Percentiles rank a stretch among this genome's conserved stretches.
Evolutionary conservation across 2,329 filamentous ascomycete genomes (phyloP).

Genomic region (Calonectria pauciramosa): DNA sequence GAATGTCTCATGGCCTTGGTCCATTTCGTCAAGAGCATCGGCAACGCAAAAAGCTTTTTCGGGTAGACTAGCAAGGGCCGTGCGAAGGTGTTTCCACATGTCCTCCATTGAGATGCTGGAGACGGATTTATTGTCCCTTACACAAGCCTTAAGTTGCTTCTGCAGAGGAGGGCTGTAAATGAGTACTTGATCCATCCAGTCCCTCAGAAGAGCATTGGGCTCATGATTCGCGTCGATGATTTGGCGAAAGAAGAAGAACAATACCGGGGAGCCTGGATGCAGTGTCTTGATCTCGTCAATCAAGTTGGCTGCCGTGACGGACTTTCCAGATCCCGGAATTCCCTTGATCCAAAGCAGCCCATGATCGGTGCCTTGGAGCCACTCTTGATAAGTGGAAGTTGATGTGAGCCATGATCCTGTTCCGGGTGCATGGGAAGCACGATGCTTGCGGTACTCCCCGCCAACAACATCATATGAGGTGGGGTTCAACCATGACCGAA

Average conservation of each 20-base stretch:
- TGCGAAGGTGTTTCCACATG: conserved; percentile 46
- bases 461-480: conserved; percentile 35
- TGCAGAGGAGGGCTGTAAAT: conserved; percentile 47
- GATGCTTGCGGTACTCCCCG: conserved; percentile 37
- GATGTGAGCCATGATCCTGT: conserved; percentile 34
- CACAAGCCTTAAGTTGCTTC: conserved; percentile 32
- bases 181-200: conserved; percentile 51
- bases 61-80: conserved; percentile 38
- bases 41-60: conserved; percentile 53
- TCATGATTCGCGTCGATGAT: conserved; percentile 51
- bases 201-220: conserved; percentile 44
- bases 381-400: conserved; percentile 23
- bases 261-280: conserved; percentile 37
- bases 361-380: conserved; percentile 22
- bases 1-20: conserved; percentile 50
- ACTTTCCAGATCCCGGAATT: conserved; percentile 54
- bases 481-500: conserved; percentile 35
- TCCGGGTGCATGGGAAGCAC: conserved; percentile 28
- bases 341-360: conserved; percentile 44
- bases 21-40: conserved; percentile 64
- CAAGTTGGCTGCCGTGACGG: conserved; percentile 46
- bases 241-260: conserved; percentile 55
- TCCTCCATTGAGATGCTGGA: conserved; percentile 31
- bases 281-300: conserved; percentile 29
- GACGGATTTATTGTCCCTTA: not conserved